Conservation (phyloP, 2,329 filamentous ascomycete genomes). For the Colletotrichum spaethianum region DNA sequence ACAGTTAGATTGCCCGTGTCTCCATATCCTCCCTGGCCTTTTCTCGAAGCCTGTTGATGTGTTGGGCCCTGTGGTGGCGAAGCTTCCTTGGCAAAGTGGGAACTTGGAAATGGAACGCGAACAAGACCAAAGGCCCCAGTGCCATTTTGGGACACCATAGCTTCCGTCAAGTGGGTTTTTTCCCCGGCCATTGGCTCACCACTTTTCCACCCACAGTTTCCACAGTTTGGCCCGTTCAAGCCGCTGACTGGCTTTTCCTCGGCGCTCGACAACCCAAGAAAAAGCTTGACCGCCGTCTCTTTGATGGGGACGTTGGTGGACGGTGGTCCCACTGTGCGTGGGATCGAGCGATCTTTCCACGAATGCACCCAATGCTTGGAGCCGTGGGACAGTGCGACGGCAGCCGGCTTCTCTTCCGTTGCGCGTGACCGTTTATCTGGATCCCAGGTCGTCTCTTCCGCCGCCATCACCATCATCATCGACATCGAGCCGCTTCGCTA, state of each 20-base stretch:
- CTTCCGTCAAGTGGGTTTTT: slow-evolving; percentile 17
- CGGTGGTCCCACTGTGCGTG: background rate
- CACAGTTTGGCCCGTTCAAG: background rate
- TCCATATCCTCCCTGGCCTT: background rate
- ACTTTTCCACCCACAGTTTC: background rate
- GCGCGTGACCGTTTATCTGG: background rate
- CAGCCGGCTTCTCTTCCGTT: background rate
- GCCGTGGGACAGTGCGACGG: background rate
- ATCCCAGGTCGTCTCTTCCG: background rate
- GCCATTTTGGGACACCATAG: slow-evolving; percentile 12
- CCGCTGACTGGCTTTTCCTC: background rate
- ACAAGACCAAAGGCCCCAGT: slow-evolving; percentile 5
- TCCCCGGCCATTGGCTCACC: slow-evolving; percentile 16
- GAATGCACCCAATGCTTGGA: background rate
- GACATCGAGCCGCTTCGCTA: background rate
- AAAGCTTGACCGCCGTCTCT: slow-evolving; percentile 12
- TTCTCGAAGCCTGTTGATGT: background rate
- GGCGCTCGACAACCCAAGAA: background rate
- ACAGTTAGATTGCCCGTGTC: slow-evolving; percentile 7
- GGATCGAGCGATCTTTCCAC: background rate
- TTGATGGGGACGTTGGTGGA: background rate
- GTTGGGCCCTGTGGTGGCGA: slow-evolving; percentile 34
- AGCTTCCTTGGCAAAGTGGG: slow-evolving; percentile 40
- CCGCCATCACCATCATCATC: background rate
- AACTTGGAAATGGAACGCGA: slow-evolving; percentile 3